Base-by-base conservation (phyloP, 2,329 filamentous ascomycete species). In the Parastagonospora avenae region DNA sequence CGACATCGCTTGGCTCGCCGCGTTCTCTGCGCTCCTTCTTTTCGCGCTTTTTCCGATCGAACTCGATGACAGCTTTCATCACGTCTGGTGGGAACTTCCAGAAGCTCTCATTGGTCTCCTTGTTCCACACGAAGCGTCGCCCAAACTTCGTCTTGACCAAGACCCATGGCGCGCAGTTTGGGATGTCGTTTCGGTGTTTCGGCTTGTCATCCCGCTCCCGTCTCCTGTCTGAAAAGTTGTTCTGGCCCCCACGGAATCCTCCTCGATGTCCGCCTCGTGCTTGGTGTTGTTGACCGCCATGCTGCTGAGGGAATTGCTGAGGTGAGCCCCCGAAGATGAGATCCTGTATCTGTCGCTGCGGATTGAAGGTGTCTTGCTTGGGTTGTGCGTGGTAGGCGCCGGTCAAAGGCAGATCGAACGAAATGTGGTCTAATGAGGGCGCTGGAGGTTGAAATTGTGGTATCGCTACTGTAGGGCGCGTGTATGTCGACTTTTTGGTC, bases 71-170 rank as follows among this genome's bases (percentile, higher is more conserved):
- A 0, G 85, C 91, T 53, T 88, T 86, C 82, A 92, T 87, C 31
- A 99, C 81, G 70, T 94, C 88, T 48, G 91, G 85, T 0, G 94
- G 94, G 64, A 97, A 94, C 66, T 91, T 91, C 94, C 95, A 99
- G 73, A 92, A 92, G 73, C 92, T 97, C 60, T 92, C 83, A 32
- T 93, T 90, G 59, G 93, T 96, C 46, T 83, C 82, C 0, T 87
- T 84, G 62, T 99, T 96, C 77, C 96, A 90, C 2, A 92, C 92
- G 68, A 99, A 99, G 45, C 92, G 84, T 50, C 94, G 82, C 16
- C 91, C 90, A 55, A 93, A 86, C 70, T 91, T 97, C 1, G 94
- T 99, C 70, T 89, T 90, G n/a, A 99, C 91, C 3, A 99, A 79
- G 0, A 96, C 76, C 94, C 94, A 99, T 12, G 92, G 90, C 62